These are phyloP conservation scores for Kurtzmaniella quercitrusa DNA, from an alignment of 1,139 yeast species.

Conservation along the genomic window DNA sequence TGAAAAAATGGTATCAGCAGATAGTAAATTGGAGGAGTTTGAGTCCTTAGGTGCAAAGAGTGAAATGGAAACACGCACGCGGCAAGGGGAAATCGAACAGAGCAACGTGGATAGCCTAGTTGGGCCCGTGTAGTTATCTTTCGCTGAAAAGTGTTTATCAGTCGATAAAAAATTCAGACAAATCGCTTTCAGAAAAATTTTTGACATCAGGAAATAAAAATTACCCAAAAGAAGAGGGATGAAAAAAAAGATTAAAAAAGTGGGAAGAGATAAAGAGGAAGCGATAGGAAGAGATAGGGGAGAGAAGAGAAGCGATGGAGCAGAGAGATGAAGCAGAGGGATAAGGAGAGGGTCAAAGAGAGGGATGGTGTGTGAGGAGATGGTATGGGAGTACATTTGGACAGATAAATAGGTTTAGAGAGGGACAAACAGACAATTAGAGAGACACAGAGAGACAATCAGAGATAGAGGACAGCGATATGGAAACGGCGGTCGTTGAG, in stretches of 20 bases:
- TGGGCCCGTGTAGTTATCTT: background rate
- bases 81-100: background rate
- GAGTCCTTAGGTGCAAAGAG: too few species aligned
- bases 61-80: too few species aligned
- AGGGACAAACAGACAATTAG: too few species aligned
- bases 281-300: background rate
- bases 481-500: too few species aligned
- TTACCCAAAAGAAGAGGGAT: background rate
- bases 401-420: too few species aligned
- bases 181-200: conserved; percentile 1
- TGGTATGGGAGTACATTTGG: too few species aligned
- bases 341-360: background rate
- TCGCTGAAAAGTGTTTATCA: conserved; percentile 2
- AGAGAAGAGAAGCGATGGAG: background rate
- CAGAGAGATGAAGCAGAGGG: background rate
- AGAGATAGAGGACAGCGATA: too few species aligned
- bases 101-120: background rate
- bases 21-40: too few species aligned
- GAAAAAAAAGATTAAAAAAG: background rate
- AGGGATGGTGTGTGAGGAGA: too few species aligned
- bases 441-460: too few species aligned
- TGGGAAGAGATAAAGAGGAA: background rate
- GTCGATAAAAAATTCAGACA: conserved; percentile 1
- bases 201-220: background rate
- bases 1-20: too few species aligned